Evolutionary conservation across 345 rosid species (phyloP).

Genomic region (Excoecaria cochinchinensis): DNA sequence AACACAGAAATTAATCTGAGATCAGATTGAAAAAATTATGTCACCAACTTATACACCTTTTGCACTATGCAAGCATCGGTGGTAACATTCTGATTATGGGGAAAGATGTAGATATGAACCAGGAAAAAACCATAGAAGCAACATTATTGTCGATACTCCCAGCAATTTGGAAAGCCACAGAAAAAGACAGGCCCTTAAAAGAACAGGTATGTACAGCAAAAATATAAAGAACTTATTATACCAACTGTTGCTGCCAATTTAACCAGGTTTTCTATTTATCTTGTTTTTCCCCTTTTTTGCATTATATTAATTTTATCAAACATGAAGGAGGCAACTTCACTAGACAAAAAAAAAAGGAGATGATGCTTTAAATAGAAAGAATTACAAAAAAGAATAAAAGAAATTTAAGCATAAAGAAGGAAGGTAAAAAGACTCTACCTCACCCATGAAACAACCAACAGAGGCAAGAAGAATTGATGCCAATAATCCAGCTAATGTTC

Average conservation of each 20-base stretch:
- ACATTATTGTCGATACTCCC: background rate
- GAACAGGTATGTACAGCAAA: too few species aligned
- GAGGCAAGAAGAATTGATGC: constrained; percentile 75
- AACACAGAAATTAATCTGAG: too few species aligned
- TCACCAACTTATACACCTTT: background rate
- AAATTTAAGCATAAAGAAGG: background rate
- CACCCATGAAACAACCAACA: constrained; percentile 57
- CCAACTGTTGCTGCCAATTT: background rate
- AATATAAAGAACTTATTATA: background rate
- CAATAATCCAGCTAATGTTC: constrained; percentile 84
- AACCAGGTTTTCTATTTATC: background rate
- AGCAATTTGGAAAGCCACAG: background rate
- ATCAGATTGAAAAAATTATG: too few species aligned
- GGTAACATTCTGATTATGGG: background rate
- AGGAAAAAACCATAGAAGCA: background rate
- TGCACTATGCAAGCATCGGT: background rate
- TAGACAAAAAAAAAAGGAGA: background rate
- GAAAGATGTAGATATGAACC: background rate
- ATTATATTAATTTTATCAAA: background rate
- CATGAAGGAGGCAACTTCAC: background rate
- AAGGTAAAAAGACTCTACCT: constrained; percentile 46
- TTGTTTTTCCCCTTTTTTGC: background rate
- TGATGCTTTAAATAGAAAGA: background rate
- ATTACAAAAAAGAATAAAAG: background rate
- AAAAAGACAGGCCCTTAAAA: background rate